Base-by-base conservation (phyloP, 2,329 filamentous ascomycete species). In the Penicillium sp. region DNA sequence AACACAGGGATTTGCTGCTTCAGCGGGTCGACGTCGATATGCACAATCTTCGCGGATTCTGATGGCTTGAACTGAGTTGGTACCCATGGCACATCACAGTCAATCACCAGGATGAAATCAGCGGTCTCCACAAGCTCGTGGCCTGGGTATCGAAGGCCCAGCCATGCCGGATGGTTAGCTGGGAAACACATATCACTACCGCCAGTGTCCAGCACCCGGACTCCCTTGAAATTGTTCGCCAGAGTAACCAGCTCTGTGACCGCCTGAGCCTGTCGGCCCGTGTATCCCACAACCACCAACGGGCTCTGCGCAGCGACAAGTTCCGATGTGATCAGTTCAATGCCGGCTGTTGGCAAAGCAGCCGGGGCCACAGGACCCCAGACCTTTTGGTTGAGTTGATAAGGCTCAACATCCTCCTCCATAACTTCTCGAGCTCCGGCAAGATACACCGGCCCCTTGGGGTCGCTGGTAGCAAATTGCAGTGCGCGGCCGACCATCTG, bases 81-180 rank as follows among this genome's bases (percentile, higher is more conserved):
- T 39, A 96, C 89, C 88, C 89, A 96, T 0, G 90, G 90, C 0
- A 95, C 88, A 58, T 96, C 90, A 49, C 88, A 94, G 64, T 96
- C 86, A 16, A 94, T 60, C 2, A 95, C 83, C 1, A 96, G 52
- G 43, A 96, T 94, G 8, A 88, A 79, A 61, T 96, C 91, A 0
- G 90, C 87, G 0, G 80, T 80, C 43, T 75, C 77, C 59, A 95
- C 86, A 28, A 75, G 73, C 2, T 86, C 80, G 36, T 94, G 85
- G 2, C 78, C 74, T 3, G 87, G 87, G 54, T 83, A 94, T 29
- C 81, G 76, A 36, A 93, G 63, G 2, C 90, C 84, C 9, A 87
- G 60, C 70, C 79, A 87, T 1, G 69, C 79, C 1, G 68, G 64
- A 32, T 74, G 71, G 30, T 72, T 54, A 0, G 65, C 63, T 10